A percentile compares a stretch with the other conserved stretches of the same genome.
These are phyloP conservation scores for Inga laurina DNA, from an alignment of 306 rosid genomes.

Conservation along the genomic window DNA sequence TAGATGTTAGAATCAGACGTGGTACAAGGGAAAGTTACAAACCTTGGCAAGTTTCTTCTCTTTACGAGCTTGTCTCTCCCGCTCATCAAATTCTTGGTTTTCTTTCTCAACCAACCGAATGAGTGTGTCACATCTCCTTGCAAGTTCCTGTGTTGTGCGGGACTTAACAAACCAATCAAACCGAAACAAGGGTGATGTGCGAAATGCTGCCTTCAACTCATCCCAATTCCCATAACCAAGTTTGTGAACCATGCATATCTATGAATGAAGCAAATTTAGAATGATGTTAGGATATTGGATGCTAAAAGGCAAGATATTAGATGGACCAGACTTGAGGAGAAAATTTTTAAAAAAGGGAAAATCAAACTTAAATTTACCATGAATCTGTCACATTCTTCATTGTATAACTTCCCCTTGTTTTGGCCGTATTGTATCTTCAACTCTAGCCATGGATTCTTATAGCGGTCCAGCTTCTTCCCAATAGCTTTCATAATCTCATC, in stretches of 20 bases:
- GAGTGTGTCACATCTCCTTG: constrained; percentile 97
- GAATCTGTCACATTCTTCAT: constrained; percentile 98
- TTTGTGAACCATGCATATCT: constrained; percentile 99
- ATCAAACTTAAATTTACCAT: constrained; percentile 54
- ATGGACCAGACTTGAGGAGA: not conserved
- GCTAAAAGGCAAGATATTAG: not conserved
- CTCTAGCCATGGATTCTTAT: constrained; percentile 99
- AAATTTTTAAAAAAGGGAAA: not conserved
- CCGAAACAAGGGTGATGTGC: constrained; percentile 96
- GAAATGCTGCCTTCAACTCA: constrained; percentile 94
- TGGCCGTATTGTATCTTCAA: constrained; percentile 95
- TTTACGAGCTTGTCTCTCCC: constrained; percentile 99
- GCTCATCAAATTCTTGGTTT: constrained; percentile 93
- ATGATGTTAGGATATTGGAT: not conserved
- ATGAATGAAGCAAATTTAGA: constrained; percentile 23
- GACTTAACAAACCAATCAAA: constrained; percentile 99
- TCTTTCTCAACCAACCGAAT: constrained; percentile 96
- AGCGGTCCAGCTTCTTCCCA: constrained; percentile 95
- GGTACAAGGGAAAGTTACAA: constrained; percentile 10
- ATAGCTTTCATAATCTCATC: constrained; percentile 99
- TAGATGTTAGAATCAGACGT: not conserved
- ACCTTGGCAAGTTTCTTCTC: constrained; percentile 99
- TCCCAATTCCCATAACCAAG: constrained; percentile 99
- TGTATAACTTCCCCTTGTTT: constrained; percentile 95
- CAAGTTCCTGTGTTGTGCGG: constrained; percentile 97